Evolutionary conservation across 345 rosid species (phyloP).

Genomic region (Populus ilicifolia): DNA sequence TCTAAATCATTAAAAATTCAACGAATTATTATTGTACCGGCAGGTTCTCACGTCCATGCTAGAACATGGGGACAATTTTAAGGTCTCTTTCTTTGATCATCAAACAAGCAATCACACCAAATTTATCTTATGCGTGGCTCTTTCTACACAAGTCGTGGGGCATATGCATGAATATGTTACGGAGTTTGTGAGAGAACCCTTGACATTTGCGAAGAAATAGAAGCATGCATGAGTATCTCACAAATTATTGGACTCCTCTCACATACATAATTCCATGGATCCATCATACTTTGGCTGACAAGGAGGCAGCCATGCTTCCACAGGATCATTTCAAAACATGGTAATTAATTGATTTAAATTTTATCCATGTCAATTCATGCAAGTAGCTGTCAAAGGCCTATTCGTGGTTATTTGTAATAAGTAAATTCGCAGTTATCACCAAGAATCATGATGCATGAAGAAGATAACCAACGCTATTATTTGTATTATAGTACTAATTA

Average conservation of each 20-base stretch:
- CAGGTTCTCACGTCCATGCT: too few relatives aligned
- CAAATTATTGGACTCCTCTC: not conserved
- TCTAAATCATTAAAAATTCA: too few relatives aligned
- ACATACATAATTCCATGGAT: not conserved
- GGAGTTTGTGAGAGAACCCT: not conserved
- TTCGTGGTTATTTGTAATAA: too few relatives aligned
- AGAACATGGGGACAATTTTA: not conserved
- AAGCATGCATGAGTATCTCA: slow-evolving; percentile 1
- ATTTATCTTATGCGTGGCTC: not conserved
- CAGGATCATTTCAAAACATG: not conserved
- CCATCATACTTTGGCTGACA: slow-evolving; percentile 1
- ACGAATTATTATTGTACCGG: too few relatives aligned
- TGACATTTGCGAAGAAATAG: slow-evolving; percentile 1
- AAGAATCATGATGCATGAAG: too few relatives aligned
- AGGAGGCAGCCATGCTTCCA: too few relatives aligned
- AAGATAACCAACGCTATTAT: too few relatives aligned
- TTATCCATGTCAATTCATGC: too few relatives aligned
- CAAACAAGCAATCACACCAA: not conserved
- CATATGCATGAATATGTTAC: not conserved
- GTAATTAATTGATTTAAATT: not conserved
- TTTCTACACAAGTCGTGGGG: not conserved
- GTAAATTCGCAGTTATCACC: too few relatives aligned
- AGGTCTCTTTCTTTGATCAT: not conserved
- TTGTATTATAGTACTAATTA: too few relatives aligned
- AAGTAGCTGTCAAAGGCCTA: too few relatives aligned